Base-by-base conservation (phyloP, 2,329 filamentous ascomycete genomes). In the Colletotrichum sp. region DNA sequence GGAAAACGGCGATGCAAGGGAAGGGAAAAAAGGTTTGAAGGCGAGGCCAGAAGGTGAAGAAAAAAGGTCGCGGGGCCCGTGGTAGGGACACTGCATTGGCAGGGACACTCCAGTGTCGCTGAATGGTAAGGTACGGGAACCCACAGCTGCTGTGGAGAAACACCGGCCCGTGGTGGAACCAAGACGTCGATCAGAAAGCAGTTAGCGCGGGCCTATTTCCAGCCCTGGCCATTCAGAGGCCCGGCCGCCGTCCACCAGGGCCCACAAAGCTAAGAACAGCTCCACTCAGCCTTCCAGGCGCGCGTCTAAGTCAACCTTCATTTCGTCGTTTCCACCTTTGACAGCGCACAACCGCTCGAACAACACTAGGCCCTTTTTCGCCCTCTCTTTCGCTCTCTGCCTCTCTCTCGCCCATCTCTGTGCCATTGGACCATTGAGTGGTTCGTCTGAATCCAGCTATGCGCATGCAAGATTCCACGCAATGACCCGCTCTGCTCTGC, bases 231-330 rank as follows among this genome's bases (percentile, higher is more conserved):
- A 72, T 34, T 72, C 13, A 76, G 34, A 69, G 64, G 18, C 49
- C 65, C 36, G 57, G 26, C 34, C 21, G 28, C 18, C 28, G 4
- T 30, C 24, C 30, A 21, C 26, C 36, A 13, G 26, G 9, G 55
- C 57, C 73, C 73, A 72, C 63, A 26, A 30, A 36, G n/a, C 28
- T 26, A 55, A 57, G 30, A 59, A 63, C 28, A 16, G 69, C 39
- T 30, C 75, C 66, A 65, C 44, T 52, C 62, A n/a, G 55, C 2
- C 44, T n/a, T 72, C 63, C 64, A 77, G 72, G 76, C 76, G 76
- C 76, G 76, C 76, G 76, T 77, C 76, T 77, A 77, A 75, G 44
- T 34, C 16, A 44, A 75, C 52, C 71, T 67, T 71, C 67, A 77
- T 72, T 69, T 65, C 57, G 16, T 26, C 55, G n/a, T 63, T 68